Evolutionary conservation across 73 alveolate genomes (phyloP), one percentile per base, ranked within the genome.

Genomic region (Paramecium bursaria): DNA sequence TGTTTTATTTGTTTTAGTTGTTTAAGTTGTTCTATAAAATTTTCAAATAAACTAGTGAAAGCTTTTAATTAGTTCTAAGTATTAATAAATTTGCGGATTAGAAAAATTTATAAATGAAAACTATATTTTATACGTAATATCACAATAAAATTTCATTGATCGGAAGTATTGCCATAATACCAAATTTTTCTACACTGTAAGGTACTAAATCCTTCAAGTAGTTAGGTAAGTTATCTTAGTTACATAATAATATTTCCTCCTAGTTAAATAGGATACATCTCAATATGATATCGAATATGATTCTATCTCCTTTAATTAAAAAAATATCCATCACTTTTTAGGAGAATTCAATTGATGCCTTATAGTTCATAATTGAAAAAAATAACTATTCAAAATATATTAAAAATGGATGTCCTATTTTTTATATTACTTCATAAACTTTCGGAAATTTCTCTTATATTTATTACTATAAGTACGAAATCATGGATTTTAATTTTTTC

Each of bases 401-500:
- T 19, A 67, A 19, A 35, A 67, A 67, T 39, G 82, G 82, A 39
- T 33, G 21, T 25, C 44, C 82, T 13, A 67, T 39, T 31, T 42
- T 19, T 1, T 26, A 21, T 3, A 67, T 67, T 19, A 67, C 11
- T 67, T 67, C 22, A 67, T 31, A 35, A 0, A 67, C 7, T 31
- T 67, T 47, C 10, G 82, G 82, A 35, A 67, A 47, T 25, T 67
- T 15, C 19, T 31, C 4, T 14, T 67, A 13, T 2, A 67, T 15
- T 67, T 25, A 67, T 0, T 13, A 15, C 23, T 67, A 6, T 3
- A 67, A 6, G 35, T 67, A 47, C 44, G 33, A 42, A 31, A 67
- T 57, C 82, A 67, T 67, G 4, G 82, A 67, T 42, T 67, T 67
- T 19, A 67, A 35, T 46, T 67, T 67, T 35, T 42, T 67, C 82